Conservation (phyloP, 1,284 basidiomycete species). For the Ustilago esculenta region DNA sequence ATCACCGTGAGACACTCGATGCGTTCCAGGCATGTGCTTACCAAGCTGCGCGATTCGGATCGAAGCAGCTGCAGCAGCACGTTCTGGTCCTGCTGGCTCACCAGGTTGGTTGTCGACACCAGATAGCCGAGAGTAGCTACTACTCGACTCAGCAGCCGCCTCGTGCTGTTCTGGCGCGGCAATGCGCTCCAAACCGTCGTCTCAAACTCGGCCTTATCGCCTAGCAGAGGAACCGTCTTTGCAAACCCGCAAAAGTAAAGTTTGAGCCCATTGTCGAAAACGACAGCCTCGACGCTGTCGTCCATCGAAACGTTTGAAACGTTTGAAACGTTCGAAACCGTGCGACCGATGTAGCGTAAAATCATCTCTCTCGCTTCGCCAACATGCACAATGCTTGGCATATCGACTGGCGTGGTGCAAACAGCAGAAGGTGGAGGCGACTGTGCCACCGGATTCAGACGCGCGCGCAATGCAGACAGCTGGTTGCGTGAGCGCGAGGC, state of each 20-base stretch:
- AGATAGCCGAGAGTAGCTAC: not conserved
- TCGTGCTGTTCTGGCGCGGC: not conserved
- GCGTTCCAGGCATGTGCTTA: not conserved
- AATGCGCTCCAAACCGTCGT: not conserved
- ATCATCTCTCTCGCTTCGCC: not conserved
- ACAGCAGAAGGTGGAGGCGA: not conserved
- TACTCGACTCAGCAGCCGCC: not conserved
- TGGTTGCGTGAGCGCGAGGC: not conserved
- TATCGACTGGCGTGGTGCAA: not conserved
- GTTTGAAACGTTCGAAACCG: not conserved
- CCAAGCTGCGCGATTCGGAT: not conserved
- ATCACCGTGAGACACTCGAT: not conserved
- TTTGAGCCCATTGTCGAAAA: not conserved
- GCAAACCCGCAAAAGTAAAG: constrained; percentile 12
- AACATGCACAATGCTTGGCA: not conserved
- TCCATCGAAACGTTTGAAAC: not conserved
- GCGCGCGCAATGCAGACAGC: constrained; percentile 7
- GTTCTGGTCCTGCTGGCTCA: not conserved
- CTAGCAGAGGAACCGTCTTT: constrained; percentile 10
- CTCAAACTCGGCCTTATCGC: constrained; percentile 5
- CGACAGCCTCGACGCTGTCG: not conserved
- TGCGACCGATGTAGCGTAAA: constrained; percentile 1
- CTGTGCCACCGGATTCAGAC: constrained; percentile 2
- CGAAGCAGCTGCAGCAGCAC: constrained; percentile 1
- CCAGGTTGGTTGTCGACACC: constrained; percentile 1